Evolutionary conservation across 768 basidiomycete genomes (phyloP), one percentile per base, ranked within the genome.

Genomic region (Mycena maculata): DNA sequence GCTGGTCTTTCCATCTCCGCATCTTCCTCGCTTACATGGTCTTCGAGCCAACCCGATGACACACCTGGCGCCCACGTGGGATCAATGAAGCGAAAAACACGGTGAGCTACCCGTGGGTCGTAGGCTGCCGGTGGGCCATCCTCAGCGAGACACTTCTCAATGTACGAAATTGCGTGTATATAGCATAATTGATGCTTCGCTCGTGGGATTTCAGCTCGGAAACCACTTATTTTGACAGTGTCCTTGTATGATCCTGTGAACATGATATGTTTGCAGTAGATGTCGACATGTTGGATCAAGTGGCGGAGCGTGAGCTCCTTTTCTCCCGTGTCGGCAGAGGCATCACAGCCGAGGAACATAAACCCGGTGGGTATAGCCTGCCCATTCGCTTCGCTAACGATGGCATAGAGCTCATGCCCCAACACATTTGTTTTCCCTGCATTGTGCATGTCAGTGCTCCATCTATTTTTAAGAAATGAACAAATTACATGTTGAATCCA

Each of bases 141-240:
- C 39, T 75, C 72, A 18, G 72, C 63, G 0, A 79, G 56, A 1
- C 71, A 63, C 36, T 71, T 55, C 28, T 75, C 71, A 16, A 77
- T 31, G 9, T 76, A 74, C 11, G 54, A 48, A n/a, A 79, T 64
- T 1, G 63, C 72, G 56, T 80, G 79, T 77, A 78, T 79, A 41
- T 76, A 75, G 65, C 79, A 80, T 2, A 80, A 60, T 60, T 78
- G 78, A 23, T 78, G 75, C 47, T 77, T 78, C 4, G 74, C 72
- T 13, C 57, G 5, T 6, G 74, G 71, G n/a, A 72, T 70, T 4
- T 65, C 63, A 0, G 36, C 63, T 0, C 60, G 60, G 4, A 76
- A 65, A 1, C 74, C 74, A 57, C 70, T 71, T 41, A 80, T 79
- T 49, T 79, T 77, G 0, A 74, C 52, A 36, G 54, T 56, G 36